Percentiles rank a stretch among this genome's conserved stretches.
Evolutionary conservation across 176 grass and related monocot genomes (phyloP).

Genomic region (Melocanna baccifera): DNA sequence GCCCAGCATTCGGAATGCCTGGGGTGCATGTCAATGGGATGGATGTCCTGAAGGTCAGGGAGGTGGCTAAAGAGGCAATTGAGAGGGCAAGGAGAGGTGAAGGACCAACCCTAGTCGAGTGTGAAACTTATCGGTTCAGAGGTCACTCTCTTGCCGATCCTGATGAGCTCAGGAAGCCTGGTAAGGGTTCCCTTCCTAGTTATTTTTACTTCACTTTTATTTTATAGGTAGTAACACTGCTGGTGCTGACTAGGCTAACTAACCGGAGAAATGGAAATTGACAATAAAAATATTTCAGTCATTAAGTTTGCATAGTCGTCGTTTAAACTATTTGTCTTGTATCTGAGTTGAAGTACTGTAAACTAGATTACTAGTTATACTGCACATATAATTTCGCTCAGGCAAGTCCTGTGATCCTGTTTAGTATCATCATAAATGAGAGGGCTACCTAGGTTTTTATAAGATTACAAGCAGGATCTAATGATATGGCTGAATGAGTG

Average conservation of each 20-base stretch:
- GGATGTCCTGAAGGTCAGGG: conserved; percentile 94
- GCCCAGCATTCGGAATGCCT: conserved; percentile 90
- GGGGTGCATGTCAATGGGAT: conserved; percentile 87
- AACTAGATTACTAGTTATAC: background rate
- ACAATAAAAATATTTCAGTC: background rate
- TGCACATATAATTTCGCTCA: background rate
- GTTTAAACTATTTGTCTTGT: background rate
- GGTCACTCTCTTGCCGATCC: conserved; percentile 92
- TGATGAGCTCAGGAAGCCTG: conserved; percentile 82
- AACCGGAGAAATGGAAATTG: background rate
- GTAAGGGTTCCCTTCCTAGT: conserved; percentile 34
- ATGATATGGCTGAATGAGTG: background rate
- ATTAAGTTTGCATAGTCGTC: background rate
- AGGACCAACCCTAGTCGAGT: conserved; percentile 88
- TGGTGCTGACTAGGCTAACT: conserved; percentile 7
- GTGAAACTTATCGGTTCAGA: conserved; percentile 82
- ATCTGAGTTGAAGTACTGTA: background rate
- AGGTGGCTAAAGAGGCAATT: conserved; percentile 89
- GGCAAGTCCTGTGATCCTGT: background rate
- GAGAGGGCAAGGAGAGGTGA: conserved; percentile 91
- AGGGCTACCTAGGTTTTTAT: background rate
- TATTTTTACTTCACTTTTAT: conserved; percentile 3
- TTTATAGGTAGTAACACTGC: background rate
- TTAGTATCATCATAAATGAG: background rate
- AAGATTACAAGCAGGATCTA: background rate